Evolutionary conservation across 2,329 filamentous ascomycete species (phyloP), one percentile per base, ranked within the genome.

Genomic region (Ceratocystis harringtonii): DNA sequence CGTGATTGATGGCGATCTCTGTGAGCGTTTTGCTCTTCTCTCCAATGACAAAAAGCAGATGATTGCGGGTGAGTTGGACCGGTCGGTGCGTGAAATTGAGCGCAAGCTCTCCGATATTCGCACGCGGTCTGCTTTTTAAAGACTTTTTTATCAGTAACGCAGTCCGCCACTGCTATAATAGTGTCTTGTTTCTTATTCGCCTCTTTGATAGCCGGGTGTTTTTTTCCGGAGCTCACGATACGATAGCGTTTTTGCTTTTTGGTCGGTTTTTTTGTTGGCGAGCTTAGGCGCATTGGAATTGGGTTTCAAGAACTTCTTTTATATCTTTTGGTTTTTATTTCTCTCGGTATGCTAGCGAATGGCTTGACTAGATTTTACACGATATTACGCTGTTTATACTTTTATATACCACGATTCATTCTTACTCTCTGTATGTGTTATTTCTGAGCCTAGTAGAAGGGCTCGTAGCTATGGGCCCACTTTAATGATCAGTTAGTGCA

Each of bases 1-100:
- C 7, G 86, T 95, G 32, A 96, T 99, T 71, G 94, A 99, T 75
- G 94, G 94, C 32, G 94, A 99, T 76, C 79, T 99, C 50, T 96
- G 94, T 71, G 94, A 99, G 79, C 84, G 91, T 70, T 99, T 90
- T 76, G 84, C 90, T 67, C 77, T 94, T 67, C 79, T 99, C 68
- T 82, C 88, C 30, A 88, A 86, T 70, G 92, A 96, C 71, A 92
- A 90, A 79, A 96, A 96, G 80, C 86, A 90, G 76, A 91, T 92
- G 84, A 95, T 99, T 78, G 92, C 92, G 1, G 91, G 83, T 62
- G 92, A 97, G 75, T 76, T 97, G 70, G 94, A 97, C 75, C 86
- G 94, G 67, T 92, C 89, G 52, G 86, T 96, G 65, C 79, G 90
- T 70, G 90, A 97, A 76, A 94, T 99, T 72, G 95, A 99, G 80